These are phyloP conservation scores for Ustilago xerochloae DNA, from an alignment of 1,284 basidiomycete genomes.

Conservation along the genomic window DNA sequence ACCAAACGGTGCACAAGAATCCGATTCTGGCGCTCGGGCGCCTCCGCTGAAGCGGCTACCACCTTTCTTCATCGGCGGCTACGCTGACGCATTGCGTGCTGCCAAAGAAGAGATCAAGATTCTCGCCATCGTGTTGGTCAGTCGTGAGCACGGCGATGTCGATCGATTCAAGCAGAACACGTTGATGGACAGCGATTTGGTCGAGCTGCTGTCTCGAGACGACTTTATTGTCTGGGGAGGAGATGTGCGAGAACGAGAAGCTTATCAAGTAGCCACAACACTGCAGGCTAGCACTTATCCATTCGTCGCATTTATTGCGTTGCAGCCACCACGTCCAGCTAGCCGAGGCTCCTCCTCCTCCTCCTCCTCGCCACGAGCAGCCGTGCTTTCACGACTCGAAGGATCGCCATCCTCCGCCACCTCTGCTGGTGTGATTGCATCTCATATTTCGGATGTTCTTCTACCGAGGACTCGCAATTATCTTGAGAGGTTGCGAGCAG, in stretches of 20 bases:
- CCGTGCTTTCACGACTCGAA: conserved; percentile 57
- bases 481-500: conserved; percentile 48
- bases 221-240: conserved; percentile 85
- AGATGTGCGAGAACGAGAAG: conserved; percentile 81
- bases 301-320: conserved; percentile 87
- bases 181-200: conserved; percentile 78
- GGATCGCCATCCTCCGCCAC: conserved; percentile 51
- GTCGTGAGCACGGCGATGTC: conserved; percentile 88
- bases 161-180: conserved; percentile 86
- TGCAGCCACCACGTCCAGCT: conserved; percentile 75
- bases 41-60: conserved; percentile 36
- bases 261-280: conserved; percentile 86
- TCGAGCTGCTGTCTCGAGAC: conserved; percentile 77
- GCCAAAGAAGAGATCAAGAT: conserved; percentile 80
- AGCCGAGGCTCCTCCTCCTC: conserved; percentile 22
- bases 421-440: conserved; percentile 39
- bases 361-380: conserved; percentile 39
- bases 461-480: conserved; percentile 53
- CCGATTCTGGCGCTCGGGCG: conserved; percentile 6
- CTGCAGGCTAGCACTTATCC: conserved; percentile 89
- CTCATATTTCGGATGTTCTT: conserved; percentile 57
- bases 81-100: conserved; percentile 79
- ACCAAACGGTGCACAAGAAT: not conserved
- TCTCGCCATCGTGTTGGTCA: conserved; percentile 84
- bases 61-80: conserved; percentile 79